Evolutionary conservation across 1,139 yeast species (phyloP).

Genomic region (Geotrichum fermentans): DNA sequence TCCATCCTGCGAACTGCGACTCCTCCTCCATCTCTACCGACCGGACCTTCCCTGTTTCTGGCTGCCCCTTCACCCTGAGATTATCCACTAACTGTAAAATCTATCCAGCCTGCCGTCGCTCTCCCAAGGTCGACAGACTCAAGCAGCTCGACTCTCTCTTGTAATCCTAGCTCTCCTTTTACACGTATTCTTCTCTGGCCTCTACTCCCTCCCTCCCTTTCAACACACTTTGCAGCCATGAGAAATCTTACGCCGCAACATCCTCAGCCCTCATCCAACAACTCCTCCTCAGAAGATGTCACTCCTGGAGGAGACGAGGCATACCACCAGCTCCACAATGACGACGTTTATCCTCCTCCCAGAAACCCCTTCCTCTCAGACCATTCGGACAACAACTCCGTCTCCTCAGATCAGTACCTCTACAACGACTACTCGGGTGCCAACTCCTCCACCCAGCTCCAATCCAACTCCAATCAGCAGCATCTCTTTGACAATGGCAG

Average conservation of each 20-base stretch:
- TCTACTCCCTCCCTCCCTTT: neutral
- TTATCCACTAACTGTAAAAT: too few relatives aligned
- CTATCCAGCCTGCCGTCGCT: too few relatives aligned
- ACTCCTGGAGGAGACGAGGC: neutral
- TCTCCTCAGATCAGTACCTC: constrained; percentile 19
- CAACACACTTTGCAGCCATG: neutral
- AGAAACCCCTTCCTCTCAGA: constrained; percentile 10
- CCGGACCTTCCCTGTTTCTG: neutral
- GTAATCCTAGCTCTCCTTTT: neutral
- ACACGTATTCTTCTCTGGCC: neutral
- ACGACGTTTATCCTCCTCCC: constrained; percentile 6
- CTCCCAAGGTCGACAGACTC: neutral
- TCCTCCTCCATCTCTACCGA: neutral
- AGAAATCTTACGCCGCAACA: constrained; percentile 6
- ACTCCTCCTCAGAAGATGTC: neutral
- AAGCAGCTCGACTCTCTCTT: neutral
- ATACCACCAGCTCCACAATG: neutral
- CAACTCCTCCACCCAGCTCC: constrained; percentile 1
- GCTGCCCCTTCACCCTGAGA: too few relatives aligned
- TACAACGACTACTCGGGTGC: neutral
- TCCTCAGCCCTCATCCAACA: neutral
- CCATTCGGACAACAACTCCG: constrained; percentile 16
- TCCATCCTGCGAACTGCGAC: too few relatives aligned
- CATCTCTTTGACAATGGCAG: constrained; percentile 12
- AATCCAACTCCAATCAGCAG: neutral